Conservation (phyloP, 257 asterid genomes). For the Striga asiatica region DNA sequence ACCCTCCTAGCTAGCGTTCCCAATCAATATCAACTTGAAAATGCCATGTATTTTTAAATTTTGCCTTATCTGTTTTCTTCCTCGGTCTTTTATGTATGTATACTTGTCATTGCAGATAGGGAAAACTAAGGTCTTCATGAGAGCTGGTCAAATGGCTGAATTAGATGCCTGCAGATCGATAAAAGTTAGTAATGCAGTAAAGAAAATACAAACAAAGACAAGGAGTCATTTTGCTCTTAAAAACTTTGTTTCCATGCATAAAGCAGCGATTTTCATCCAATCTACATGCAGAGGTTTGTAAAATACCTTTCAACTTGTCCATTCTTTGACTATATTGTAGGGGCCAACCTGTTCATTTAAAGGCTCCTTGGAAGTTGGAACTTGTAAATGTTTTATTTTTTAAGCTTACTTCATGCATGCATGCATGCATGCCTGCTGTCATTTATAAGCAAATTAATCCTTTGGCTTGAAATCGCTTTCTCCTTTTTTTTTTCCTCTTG, state of each 20-base stretch:
- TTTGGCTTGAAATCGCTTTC: too few relatives aligned
- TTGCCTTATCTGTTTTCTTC: background rate
- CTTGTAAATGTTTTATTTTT: too few relatives aligned
- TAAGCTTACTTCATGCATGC: too few relatives aligned
- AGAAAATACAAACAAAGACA: slow-evolving; percentile 52
- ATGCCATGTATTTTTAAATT: background rate
- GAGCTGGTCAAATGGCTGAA: slow-evolving; percentile 92
- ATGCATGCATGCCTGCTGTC: too few relatives aligned
- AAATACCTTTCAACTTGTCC: slow-evolving; percentile 3
- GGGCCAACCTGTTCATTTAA: too few relatives aligned
- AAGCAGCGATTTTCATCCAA: slow-evolving; percentile 52
- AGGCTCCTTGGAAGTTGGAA: too few relatives aligned
- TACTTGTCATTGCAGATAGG: slow-evolving; percentile 56
- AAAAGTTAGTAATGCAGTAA: slow-evolving; percentile 59
- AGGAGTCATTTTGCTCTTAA: slow-evolving; percentile 55
- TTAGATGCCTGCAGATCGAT: slow-evolving; percentile 69
- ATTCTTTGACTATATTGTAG: too few relatives aligned
- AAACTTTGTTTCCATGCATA: slow-evolving; percentile 38
- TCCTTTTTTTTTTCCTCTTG: too few relatives aligned
- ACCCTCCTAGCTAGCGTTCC: too few relatives aligned
- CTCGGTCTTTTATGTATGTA: slow-evolving; percentile 5
- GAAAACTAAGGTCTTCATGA: slow-evolving; percentile 61
- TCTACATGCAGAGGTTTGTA: slow-evolving; percentile 76
- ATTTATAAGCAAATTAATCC: too few relatives aligned
- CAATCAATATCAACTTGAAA: background rate